Conservation (phyloP, 2,329 filamentous ascomycete species). For the Ophiostoma pallidulum region DNA sequence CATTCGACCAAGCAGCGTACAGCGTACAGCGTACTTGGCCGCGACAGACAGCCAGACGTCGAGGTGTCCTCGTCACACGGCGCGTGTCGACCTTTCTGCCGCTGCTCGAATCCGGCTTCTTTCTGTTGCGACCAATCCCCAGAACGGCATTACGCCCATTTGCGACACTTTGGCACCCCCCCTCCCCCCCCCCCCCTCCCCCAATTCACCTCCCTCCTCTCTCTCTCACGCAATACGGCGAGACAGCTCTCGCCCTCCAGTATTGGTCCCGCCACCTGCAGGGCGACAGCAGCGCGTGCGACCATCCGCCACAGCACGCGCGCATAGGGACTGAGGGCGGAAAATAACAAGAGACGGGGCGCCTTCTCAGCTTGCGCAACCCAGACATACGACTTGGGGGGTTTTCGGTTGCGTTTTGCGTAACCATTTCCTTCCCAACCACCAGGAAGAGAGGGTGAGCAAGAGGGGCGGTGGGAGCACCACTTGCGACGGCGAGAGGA, state of each 20-base stretch:
- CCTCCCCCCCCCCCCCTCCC: too few species aligned
- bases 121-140: background rate
- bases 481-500: background rate
- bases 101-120: background rate
- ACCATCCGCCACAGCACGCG: background rate
- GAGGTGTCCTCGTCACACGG: too few species aligned
- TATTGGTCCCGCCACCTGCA: background rate
- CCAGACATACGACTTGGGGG: background rate
- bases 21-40: too few species aligned
- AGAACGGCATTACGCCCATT: background rate
- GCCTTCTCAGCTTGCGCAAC: conserved; percentile 5
- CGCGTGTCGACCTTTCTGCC: background rate
- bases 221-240: too few species aligned
- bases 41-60: too few species aligned
- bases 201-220: background rate
- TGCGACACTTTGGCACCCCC: background rate
- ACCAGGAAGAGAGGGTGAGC: background rate
- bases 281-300: background rate
- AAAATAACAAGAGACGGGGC: background rate
- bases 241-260: background rate
- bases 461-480: background rate
- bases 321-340: too few species aligned
- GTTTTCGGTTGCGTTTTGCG: conserved; percentile 1
- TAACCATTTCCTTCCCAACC: conserved; percentile 5
- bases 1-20: too few species aligned